These are phyloP conservation scores for Lachnellula arida DNA, from an alignment of 2,329 filamentous ascomycete genomes.

Conservation along the genomic window DNA sequence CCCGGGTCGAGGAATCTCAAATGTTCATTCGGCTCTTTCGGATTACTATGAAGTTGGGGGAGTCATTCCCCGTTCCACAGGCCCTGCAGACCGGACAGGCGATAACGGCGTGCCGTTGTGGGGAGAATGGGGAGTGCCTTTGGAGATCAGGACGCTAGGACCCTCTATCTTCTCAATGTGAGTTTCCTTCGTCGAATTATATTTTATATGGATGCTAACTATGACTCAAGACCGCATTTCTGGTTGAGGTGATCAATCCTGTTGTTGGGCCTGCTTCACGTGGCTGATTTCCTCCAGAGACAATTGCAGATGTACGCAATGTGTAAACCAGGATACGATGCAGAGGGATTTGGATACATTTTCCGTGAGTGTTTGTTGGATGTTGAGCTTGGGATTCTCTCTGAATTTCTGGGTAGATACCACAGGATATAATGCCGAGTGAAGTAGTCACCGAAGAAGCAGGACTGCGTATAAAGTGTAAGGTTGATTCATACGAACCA, in stretches of 20 bases:
- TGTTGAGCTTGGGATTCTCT: constrained; percentile 6
- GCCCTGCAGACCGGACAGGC: neutral
- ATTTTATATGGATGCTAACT: neutral
- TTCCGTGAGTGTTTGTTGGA: constrained; percentile 41
- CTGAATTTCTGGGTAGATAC: constrained; percentile 38
- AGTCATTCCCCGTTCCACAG: neutral
- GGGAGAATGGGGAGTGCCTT: constrained; percentile 12
- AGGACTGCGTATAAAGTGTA: constrained; percentile 48
- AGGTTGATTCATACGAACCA: constrained; percentile 14
- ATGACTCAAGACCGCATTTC: constrained; percentile 34
- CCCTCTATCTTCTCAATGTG: neutral
- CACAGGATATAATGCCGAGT: constrained; percentile 35
- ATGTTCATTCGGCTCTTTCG: neutral
- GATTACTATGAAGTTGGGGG: constrained; percentile 2
- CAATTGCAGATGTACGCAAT: constrained; percentile 64
- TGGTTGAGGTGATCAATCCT: constrained; percentile 35
- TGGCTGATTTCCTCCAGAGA: constrained; percentile 42
- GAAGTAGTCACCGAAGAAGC: constrained; percentile 32
- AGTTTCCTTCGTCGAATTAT: neutral
- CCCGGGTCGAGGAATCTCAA: neutral
- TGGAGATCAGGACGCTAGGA: constrained; percentile 5
- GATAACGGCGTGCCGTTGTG: constrained; percentile 11
- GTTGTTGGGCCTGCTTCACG: neutral
- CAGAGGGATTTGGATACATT: constrained; percentile 68
- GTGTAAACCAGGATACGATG: constrained; percentile 65